These are phyloP conservation scores for Furcasterigmium sp. DNA, from an alignment of 2,329 filamentous ascomycete genomes.

Conservation along the genomic window DNA sequence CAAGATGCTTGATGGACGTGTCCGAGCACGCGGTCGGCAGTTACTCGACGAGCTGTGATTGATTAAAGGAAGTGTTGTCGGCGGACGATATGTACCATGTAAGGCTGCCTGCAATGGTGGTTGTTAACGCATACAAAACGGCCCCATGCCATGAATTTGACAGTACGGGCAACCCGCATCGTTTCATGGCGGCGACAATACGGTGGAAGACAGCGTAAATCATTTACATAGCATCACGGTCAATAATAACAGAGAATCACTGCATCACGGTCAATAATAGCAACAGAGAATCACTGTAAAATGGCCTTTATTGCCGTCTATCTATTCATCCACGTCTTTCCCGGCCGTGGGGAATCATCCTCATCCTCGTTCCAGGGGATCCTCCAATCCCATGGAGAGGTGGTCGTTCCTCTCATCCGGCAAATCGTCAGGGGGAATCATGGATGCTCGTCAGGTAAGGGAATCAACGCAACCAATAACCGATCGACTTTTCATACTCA, in stretches of 20 bases:
- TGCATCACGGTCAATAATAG: neutral
- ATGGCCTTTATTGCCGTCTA: slow-evolving; percentile 16
- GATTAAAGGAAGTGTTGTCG: no score
- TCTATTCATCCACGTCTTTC: slow-evolving; percentile 15
- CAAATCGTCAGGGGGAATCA: slow-evolving; percentile 15
- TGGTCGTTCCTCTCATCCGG: slow-evolving; percentile 12
- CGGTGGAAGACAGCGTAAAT: neutral
- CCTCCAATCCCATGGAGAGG: slow-evolving; percentile 14
- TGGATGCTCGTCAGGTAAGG: slow-evolving; percentile 13
- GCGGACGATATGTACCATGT: no score
- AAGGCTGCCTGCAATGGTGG: no score
- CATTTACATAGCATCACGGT: neutral
- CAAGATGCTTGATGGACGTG: no score
- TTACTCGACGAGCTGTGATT: no score
- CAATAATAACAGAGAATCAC: no score
- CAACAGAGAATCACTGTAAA: neutral
- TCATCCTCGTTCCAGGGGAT: slow-evolving; percentile 9
- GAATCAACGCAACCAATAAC: slow-evolving; percentile 13
- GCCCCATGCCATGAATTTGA: no score
- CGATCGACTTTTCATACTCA: slow-evolving; percentile 12
- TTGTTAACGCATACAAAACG: no score
- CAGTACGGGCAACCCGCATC: no score
- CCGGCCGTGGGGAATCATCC: slow-evolving; percentile 13
- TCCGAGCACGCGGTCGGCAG: no score
- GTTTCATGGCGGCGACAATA: neutral